Base-by-base conservation (phyloP, 1,139 yeast species). In the Spencermartinsiella ligniputridi region DNA sequence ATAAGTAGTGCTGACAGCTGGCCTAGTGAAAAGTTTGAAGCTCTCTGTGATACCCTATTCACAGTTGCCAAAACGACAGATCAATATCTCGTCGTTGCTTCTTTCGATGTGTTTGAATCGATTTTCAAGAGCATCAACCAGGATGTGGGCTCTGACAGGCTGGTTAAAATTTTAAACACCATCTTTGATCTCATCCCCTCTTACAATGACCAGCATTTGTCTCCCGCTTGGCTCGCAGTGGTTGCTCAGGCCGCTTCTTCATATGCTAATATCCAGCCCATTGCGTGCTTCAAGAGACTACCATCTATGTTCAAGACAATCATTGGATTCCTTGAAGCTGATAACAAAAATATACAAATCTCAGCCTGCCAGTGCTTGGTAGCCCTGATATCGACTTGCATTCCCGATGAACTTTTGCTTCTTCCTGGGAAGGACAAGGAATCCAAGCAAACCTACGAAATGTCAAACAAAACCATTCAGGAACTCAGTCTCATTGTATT, bases 191-290 rank as follows among this genome's bases (percentile, higher is more conserved):
- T 90, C 59, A 82, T 81, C 53, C 98, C 98, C 4, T 74, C 95
- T 1, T 63, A 78, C 21, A 84, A 83, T 55, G 98, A 92, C 60
- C 72, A 83, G 35, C 90, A 88, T 63, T 74, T 92, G 54, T 88
- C 94, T 13, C 96, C 95, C 15, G 78, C 96, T 8, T 92, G 98
- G 98, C 76, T 89, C 41, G 96, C 97, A 1, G 96, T 89, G 20
- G 77, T 92, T 34, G 95, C 97, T 5, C 89, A 88, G 59, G 96
- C 94, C 39, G 72, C 85, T 51, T 79, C 80, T 42, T 75, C 90
- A 4, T 87, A 80, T 60, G 71, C 90, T 13, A 63, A 66, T 15
- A 70, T 83, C 50, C 78, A 83, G 50, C 79, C 89, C 1, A 60
- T 71, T 24, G 67, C 70, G 30, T 81, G 88, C 47, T 61, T 89